A percentile compares a stretch with the other conserved stretches of the same genome.
Conservation (phyloP, 352 stramenopile genomes). For the Phytophthora citricola region DNA sequence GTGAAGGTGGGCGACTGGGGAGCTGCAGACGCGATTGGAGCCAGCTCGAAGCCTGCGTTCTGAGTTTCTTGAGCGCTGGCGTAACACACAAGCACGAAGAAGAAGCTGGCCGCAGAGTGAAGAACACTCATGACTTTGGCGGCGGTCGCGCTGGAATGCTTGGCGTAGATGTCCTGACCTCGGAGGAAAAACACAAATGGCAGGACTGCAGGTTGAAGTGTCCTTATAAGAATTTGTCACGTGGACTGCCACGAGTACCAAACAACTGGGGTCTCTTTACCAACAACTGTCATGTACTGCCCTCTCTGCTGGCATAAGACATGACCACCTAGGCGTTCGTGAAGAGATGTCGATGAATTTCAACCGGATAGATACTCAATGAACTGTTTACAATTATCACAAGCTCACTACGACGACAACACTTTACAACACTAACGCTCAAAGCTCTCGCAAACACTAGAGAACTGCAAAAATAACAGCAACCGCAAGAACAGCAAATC, state of each 20-base stretch:
- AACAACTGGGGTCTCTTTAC: constrained; percentile 19
- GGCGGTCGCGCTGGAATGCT: constrained; percentile 2
- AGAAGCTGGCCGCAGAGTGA: not conserved
- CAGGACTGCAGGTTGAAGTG: too few species aligned
- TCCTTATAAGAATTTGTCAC: too few species aligned
- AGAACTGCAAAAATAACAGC: not conserved
- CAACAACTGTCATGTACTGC: not conserved
- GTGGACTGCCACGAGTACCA: not conserved
- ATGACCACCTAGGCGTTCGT: not conserved
- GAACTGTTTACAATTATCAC: not conserved
- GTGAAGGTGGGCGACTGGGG: constrained; percentile 46
- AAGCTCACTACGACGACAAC: not conserved
- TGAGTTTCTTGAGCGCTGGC: constrained; percentile 16
- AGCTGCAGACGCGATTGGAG: constrained; percentile 38
- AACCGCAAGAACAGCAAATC: not conserved
- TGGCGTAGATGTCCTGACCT: constrained; percentile 2
- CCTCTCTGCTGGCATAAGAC: not conserved
- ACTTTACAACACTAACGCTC: not conserved
- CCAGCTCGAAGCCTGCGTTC: constrained; percentile 21
- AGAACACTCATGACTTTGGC: constrained; percentile 8
- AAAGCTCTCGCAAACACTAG: not conserved
- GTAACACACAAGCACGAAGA: not conserved
- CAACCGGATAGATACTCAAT: not conserved
- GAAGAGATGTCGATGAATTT: too few species aligned
- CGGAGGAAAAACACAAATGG: constrained; percentile 22